phyloP scores from a whole-genome alignment of 2,329 filamentous ascomycete species.

The Pseudovirgaria hyperparasitica region DNA sequence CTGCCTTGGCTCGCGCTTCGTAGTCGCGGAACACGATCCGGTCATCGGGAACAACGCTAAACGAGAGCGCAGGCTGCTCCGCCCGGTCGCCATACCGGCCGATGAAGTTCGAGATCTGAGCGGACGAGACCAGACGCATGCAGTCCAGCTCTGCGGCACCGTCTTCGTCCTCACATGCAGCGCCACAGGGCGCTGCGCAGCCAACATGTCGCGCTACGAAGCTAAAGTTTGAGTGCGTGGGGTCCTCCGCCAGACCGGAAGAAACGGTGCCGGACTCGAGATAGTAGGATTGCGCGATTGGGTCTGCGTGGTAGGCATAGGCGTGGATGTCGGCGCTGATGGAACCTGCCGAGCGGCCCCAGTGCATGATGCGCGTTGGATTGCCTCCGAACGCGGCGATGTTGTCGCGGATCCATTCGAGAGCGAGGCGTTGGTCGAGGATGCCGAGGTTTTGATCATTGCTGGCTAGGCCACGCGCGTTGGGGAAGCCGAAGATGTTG shows the following conservation, averaged over 20 bases:
- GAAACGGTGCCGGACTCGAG: slow-evolving; percentile 16
- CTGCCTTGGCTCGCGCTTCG: slow-evolving; percentile 10
- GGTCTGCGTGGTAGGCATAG: slow-evolving; percentile 35
- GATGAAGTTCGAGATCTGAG: slow-evolving; percentile 17
- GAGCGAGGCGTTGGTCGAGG: slow-evolving; percentile 24
- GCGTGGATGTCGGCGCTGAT: slow-evolving; percentile 34
- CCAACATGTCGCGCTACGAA: slow-evolving; percentile 12
- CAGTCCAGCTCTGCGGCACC: slow-evolving; percentile 18
- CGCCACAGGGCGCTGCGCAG: slow-evolving; percentile 4
- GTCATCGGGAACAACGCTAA: slow-evolving; percentile 19
- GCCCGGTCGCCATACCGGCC: slow-evolving; percentile 16
- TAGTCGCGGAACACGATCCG: slow-evolving; percentile 18
- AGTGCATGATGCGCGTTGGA: slow-evolving; percentile 23
- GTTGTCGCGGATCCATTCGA: slow-evolving; percentile 29
- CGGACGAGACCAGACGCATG: slow-evolving; percentile 17
- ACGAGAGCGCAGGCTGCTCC: slow-evolving; percentile 13
- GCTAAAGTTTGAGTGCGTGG: slow-evolving; percentile 11
- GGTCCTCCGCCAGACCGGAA: slow-evolving; percentile 6
- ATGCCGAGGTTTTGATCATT: slow-evolving; percentile 24
- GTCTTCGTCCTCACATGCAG: slow-evolving; percentile 1
- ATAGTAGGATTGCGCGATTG: slow-evolving; percentile 35
- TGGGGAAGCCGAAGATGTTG: slow-evolving; percentile 28
- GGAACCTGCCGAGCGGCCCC: slow-evolving; percentile 26
- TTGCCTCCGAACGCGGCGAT: slow-evolving; percentile 27
- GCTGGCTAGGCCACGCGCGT: slow-evolving; percentile 16